Evolutionary conservation across 2,329 filamentous ascomycete genomes (phyloP).

Genomic region (Colletotrichum sp.): DNA sequence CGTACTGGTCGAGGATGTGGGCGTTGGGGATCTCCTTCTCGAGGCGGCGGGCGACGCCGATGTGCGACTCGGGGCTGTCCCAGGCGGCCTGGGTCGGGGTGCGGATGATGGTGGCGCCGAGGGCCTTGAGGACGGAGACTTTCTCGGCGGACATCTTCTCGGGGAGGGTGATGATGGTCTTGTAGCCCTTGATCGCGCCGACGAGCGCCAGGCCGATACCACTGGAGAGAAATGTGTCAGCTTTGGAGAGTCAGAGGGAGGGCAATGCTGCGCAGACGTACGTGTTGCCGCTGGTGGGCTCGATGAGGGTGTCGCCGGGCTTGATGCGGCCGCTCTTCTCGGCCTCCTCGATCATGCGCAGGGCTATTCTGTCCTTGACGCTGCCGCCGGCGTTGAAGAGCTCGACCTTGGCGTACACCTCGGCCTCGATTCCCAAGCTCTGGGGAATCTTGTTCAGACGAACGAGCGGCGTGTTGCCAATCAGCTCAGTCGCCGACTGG

Average conservation of each 20-base stretch:
- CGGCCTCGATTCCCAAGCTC: constrained; percentile 85
- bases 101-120: constrained; percentile 96
- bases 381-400: constrained; percentile 94
- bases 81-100: constrained; percentile 95
- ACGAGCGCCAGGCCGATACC: constrained; percentile 95
- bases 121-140: constrained; percentile 89
- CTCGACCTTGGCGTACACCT: constrained; percentile 90
- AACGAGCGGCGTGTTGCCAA: constrained; percentile 95
- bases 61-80: constrained; percentile 95
- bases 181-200: constrained; percentile 95
- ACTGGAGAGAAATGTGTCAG: constrained; percentile 29
- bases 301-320: constrained; percentile 95
- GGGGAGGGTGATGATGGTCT: constrained; percentile 96
- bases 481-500: constrained; percentile 79
- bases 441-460: constrained; percentile 92
- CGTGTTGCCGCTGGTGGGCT: constrained; percentile 98
- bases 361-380: constrained; percentile 92
- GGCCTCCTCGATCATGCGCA: constrained; percentile 97
- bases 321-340: constrained; percentile 92
- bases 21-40: constrained; percentile 97
- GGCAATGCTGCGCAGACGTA: constrained; percentile 33
- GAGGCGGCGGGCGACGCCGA: constrained; percentile 87
- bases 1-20: constrained; percentile 96
- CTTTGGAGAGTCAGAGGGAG: constrained; percentile 17
- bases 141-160: constrained; percentile 99